Percentiles rank a stretch among this genome's conserved stretches.
These are phyloP conservation scores for Biscogniauxia marginata DNA, from an alignment of 2,329 filamentous ascomycete genomes.

Conservation along the genomic window DNA sequence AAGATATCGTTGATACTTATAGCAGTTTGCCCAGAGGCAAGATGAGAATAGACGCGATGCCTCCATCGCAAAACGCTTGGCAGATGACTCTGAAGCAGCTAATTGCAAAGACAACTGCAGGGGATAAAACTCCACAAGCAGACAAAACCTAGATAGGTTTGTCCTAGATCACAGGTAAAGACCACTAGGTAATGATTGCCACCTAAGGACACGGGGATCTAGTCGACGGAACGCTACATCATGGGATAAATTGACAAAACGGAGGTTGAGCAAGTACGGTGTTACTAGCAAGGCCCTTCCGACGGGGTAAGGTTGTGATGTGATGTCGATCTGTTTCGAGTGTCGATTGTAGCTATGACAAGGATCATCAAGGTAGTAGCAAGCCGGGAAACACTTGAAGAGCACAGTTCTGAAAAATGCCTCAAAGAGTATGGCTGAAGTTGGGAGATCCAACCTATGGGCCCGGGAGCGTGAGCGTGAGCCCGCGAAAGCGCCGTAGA, in stretches of 20 bases:
- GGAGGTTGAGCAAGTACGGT: constrained; percentile 11
- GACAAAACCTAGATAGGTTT: constrained; percentile 6
- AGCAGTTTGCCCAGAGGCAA: constrained; percentile 9
- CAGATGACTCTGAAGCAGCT: constrained; percentile 21
- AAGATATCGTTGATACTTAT: constrained; percentile 22
- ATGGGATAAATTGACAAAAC: constrained; percentile 25
- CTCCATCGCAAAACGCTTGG: constrained; percentile 25
- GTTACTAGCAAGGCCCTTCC: constrained; percentile 18
- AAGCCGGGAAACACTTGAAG: constrained; percentile 16
- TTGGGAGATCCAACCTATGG: constrained; percentile 13
- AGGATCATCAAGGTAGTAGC: constrained; percentile 11
- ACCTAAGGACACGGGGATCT: constrained; percentile 13
- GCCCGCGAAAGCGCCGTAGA: constrained; percentile 10
- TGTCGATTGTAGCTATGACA: constrained; percentile 20
- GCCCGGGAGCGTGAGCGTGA: constrained; percentile 4
- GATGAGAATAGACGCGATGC: constrained; percentile 11
- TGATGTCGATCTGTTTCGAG: constrained; percentile 29
- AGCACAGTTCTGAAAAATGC: constrained; percentile 24
- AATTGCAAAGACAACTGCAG: constrained; percentile 15
- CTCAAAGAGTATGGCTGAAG: constrained; percentile 19
- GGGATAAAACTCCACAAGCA: constrained; percentile 16
- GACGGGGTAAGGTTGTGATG: constrained; percentile 23
- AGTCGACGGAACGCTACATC: constrained; percentile 14
- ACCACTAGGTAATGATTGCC: not conserved
- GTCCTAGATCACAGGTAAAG: not conserved